phyloP scores from a whole-genome alignment of 2,329 filamentous ascomycete genomes.

The Teratosphaeria epicoccoides region DNA sequence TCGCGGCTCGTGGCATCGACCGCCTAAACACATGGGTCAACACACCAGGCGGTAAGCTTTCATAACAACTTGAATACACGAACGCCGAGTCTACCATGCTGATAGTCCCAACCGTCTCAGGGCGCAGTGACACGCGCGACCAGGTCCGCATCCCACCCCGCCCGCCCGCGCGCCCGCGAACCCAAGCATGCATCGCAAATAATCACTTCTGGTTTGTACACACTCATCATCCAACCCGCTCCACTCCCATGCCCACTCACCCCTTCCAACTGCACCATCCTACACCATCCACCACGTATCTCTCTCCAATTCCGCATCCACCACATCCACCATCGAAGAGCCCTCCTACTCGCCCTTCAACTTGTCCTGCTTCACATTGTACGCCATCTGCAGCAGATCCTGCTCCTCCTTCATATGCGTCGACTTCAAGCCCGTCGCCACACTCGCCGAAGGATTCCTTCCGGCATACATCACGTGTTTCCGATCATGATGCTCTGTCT shows the following conservation, averaged over 20 bases:
- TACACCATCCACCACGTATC: background rate
- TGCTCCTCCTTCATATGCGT: slow-evolving; percentile 87
- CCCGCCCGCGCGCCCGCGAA: too few relatives aligned
- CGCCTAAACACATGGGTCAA: too few relatives aligned
- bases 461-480: slow-evolving; percentile 97
- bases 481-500: slow-evolving; percentile 83
- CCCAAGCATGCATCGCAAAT: background rate
- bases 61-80: background rate
- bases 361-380: slow-evolving; percentile 53
- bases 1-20: too few relatives aligned
- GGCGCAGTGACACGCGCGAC: background rate
- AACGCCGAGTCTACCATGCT: background rate
- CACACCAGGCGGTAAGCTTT: background rate
- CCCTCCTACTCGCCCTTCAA: slow-evolving; percentile 41
- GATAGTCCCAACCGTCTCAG: background rate
- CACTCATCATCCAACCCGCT: background rate
- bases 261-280: background rate
- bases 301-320: background rate
- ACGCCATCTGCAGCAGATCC: slow-evolving; percentile 61
- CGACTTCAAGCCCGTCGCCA: slow-evolving; percentile 84
- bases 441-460: slow-evolving; percentile 81
- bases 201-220: background rate
- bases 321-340: background rate
- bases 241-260: background rate
- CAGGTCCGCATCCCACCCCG: background rate